These are phyloP conservation scores for Fraxinus sp. DNA, from an alignment of 305 asterid species.

Conservation along the genomic window DNA sequence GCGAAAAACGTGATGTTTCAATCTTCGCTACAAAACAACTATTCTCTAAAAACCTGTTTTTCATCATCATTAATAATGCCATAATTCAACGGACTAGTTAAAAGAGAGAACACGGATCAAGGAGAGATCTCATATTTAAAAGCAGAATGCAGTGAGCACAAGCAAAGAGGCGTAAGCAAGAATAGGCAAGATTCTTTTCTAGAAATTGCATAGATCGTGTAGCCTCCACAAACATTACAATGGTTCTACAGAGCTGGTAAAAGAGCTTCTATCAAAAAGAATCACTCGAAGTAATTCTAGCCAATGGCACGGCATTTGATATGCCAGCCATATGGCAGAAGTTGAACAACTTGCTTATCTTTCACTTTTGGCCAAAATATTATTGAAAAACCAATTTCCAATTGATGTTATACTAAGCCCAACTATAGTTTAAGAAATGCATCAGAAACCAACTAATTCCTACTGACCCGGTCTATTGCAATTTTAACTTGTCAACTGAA, in stretches of 20 bases:
- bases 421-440: not conserved
- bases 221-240: not conserved
- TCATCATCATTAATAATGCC: not conserved
- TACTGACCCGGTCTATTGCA: not conserved
- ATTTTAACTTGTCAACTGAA: slow-evolving; percentile 9
- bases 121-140: slow-evolving; percentile 1
- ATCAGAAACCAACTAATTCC: not conserved
- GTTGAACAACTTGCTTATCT: not conserved
- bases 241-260: not conserved
- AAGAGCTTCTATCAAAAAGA: not conserved
- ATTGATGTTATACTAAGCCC: not conserved
- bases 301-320: slow-evolving; percentile 3
- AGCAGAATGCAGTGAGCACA: slow-evolving; percentile 16
- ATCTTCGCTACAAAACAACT: not conserved
- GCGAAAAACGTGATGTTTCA: not conserved
- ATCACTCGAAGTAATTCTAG: not conserved
- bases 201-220: not conserved
- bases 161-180: not conserved
- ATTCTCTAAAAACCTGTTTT: not conserved
- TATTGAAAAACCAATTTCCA: not conserved
- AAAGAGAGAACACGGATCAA: slow-evolving; percentile 8
- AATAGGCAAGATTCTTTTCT: not conserved
- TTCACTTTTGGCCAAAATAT: slow-evolving; percentile 6
- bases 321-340: slow-evolving; percentile 10
- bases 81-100: not conserved